phyloP scores from a whole-genome alignment of 176 grass and related monocot species.

The Musa acuminata region DNA sequence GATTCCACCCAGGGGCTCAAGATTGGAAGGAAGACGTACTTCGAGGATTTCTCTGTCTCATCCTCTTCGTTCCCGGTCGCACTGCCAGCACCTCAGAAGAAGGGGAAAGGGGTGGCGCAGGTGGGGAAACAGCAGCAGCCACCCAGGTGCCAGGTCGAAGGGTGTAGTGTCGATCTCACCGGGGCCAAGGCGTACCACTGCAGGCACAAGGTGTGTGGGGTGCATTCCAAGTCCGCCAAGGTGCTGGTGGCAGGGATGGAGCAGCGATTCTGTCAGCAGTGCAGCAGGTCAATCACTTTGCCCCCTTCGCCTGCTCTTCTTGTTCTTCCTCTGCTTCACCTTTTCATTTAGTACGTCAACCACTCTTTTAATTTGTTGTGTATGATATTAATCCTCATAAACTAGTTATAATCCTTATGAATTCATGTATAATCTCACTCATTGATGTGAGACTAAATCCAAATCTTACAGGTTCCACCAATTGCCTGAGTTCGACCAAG shows the following conservation, averaged over 20 bases:
- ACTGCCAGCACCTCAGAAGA: neutral
- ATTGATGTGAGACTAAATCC: too few species aligned
- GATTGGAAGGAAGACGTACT: neutral
- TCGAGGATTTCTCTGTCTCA: neutral
- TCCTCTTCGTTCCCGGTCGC: neutral
- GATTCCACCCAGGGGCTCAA: neutral
- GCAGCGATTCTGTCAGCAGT: conserved; percentile 73
- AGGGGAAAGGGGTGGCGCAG: conserved; percentile 13
- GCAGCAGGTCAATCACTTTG: conserved; percentile 42
- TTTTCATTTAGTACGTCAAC: neutral
- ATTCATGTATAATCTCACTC: too few species aligned
- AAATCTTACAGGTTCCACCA: conserved; percentile 11
- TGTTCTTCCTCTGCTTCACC: neutral
- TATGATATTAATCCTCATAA: too few species aligned
- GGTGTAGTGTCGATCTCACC: conserved; percentile 55
- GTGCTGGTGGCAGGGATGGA: conserved; percentile 48
- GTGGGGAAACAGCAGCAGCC: neutral
- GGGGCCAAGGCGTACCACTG: conserved; percentile 57
- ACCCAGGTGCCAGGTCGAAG: conserved; percentile 59
- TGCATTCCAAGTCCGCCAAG: conserved; percentile 47
- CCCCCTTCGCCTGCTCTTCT: too few species aligned
- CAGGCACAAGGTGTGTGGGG: conserved; percentile 57
- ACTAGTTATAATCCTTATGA: too few species aligned
- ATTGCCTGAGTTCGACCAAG: conserved; percentile 17
- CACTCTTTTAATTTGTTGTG: too few species aligned